Percentiles rank a stretch among this genome's conserved stretches.
phyloP scores from a whole-genome alignment of 805 yeast species.

The Nakazawaea wyomingensis region DNA sequence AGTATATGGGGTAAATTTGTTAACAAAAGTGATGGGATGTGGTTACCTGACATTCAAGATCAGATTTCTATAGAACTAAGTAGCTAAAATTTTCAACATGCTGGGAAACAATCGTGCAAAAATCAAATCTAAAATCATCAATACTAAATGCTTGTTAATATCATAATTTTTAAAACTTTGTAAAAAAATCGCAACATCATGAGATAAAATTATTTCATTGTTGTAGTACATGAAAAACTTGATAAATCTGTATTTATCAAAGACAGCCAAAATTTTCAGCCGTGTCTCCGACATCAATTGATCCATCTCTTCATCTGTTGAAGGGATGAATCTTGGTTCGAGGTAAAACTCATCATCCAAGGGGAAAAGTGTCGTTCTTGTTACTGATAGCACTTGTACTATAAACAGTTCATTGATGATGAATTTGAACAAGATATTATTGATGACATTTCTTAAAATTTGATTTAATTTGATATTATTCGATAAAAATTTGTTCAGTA shows the following conservation, averaged over 20 bases:
- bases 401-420: conserved; percentile 18
- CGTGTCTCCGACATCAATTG: conserved; percentile 14
- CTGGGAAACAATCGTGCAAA: conserved; percentile 36
- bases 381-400: conserved; percentile 13
- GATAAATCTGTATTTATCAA: conserved; percentile 1
- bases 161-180: conserved; percentile 29
- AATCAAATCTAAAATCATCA: conserved; percentile 36
- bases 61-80: too few relatives aligned
- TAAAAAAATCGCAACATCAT: conserved; percentile 23
- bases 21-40: conserved; percentile 8
- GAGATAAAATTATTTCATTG: conserved; percentile 10
- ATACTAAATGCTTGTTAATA: conserved; percentile 38
- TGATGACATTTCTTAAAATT: conserved; percentile 21
- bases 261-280: conserved; percentile 6
- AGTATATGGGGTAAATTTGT: conserved; percentile 24
- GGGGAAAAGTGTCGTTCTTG: conserved; percentile 25
- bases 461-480: conserved; percentile 19
- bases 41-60: background rate
- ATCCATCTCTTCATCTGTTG: conserved; percentile 22
- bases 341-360: conserved; percentile 21
- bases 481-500: conserved; percentile 10
- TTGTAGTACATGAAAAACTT: conserved; percentile 8
- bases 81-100: background rate
- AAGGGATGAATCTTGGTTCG: conserved; percentile 26
- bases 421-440: conserved; percentile 20